phyloP scores from a whole-genome alignment of 2,329 filamentous ascomycete genomes.

The Trichoderma semiorbis region DNA sequence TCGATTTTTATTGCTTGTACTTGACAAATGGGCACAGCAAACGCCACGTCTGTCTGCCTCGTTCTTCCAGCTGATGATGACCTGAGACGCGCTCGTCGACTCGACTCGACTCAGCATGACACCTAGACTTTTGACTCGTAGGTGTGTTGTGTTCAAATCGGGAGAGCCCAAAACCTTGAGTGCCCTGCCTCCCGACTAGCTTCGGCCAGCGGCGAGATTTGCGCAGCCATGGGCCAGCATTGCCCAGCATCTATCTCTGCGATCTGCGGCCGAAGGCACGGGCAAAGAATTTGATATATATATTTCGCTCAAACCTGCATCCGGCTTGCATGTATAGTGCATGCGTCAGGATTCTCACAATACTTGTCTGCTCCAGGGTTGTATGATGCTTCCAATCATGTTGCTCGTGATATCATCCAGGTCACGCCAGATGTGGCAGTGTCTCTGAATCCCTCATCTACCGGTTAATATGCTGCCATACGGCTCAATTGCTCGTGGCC shows the following conservation, averaged over 20 bases:
- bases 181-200: background rate
- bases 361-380: background rate
- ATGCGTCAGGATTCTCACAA: conserved; percentile 15
- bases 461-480: conserved; percentile 13
- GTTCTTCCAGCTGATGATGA: background rate
- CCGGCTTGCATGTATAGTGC: conserved; percentile 12
- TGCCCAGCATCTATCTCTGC: background rate
- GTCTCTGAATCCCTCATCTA: conserved; percentile 16
- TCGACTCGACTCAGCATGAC: background rate
- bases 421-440: conserved; percentile 16
- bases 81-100: background rate
- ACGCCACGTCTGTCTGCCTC: background rate
- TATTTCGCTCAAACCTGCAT: conserved; percentile 16
- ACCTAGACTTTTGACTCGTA: background rate
- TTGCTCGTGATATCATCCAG: conserved; percentile 14
- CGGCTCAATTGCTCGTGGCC: conserved; percentile 7
- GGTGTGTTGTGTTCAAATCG: background rate
- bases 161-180: background rate
- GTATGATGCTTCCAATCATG: conserved; percentile 13
- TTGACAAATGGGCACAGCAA: background rate
- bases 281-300: conserved; percentile 8
- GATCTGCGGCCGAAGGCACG: conserved; percentile 10
- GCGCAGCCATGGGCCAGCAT: background rate
- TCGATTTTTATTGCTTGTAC: background rate
- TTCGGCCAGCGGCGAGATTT: conserved; percentile 8